These are phyloP conservation scores for Pseudomonodictys pantanalensis DNA, from an alignment of 495 filamentous ascomycete species.

Conservation along the genomic window DNA sequence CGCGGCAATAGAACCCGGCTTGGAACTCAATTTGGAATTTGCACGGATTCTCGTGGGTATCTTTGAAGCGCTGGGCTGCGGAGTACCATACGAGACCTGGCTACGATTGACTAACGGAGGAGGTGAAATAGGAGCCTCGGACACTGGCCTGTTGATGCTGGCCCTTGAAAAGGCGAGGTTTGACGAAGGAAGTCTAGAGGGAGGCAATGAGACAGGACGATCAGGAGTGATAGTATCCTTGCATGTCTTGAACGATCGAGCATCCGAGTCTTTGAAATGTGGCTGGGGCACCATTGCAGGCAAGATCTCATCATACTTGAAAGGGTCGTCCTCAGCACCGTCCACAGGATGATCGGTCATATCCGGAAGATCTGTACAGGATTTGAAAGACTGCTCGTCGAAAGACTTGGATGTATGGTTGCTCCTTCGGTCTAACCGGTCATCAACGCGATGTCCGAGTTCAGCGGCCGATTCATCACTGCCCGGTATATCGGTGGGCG, in stretches of 20 bases:
- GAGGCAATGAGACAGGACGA: conserved; percentile 8
- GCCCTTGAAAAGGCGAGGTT: background rate
- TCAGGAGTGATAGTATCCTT: conserved; percentile 28
- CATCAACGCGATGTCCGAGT: background rate
- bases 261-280: conserved; percentile 22
- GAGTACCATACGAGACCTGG: conserved; percentile 1
- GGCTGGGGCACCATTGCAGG: background rate
- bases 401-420: conserved; percentile 25
- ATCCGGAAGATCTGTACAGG: conserved; percentile 12
- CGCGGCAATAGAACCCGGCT: conserved; percentile 3
- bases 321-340: background rate
- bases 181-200: background rate
- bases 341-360: background rate
- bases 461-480: background rate
- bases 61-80: conserved; percentile 24
- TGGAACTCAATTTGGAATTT: conserved; percentile 15
- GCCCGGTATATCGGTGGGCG: background rate
- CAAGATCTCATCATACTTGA: conserved; percentile 1
- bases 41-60: background rate
- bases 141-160: conserved; percentile 9
- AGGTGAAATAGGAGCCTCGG: conserved; percentile 8
- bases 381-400: conserved; percentile 28
- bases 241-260: conserved; percentile 22
- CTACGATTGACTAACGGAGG: conserved; percentile 1
- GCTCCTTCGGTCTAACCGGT: conserved; percentile 1